Evolutionary conservation across 2,329 filamentous ascomycete species (phyloP), one percentile per base, ranked within the genome.

Genomic region (Ophiocordyceps polyrhachis-furcata): DNA sequence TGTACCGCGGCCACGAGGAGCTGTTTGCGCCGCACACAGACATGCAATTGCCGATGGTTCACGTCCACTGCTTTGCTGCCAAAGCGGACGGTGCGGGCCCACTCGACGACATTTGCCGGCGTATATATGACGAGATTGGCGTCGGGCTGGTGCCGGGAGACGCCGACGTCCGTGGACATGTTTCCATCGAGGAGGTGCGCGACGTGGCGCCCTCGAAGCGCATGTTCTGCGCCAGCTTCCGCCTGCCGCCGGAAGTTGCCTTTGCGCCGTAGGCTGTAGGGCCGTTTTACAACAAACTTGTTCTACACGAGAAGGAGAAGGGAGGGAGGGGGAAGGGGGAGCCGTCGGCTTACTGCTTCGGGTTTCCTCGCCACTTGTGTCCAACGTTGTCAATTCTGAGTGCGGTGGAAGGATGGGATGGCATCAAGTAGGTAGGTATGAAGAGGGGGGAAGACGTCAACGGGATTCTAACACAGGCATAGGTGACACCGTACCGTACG

Each of bases 191-290:
- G 48, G 76, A 83, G 47, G 86, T 96, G 31, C 73, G 91, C 50
- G 79, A 93, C 52, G 91, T 98, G 45, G 84, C 87, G 47, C 91
- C 91, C 5, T 81, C 85, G 56, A 98, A 98, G 70, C 76, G 82
- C 57, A 95, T 95, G 88, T 96, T 89, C 62, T 96, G 91, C 61
- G 89, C 86, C 28, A 93, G 79, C 52, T 96, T 98, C 63, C 76
- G 87, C 49, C 58, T 98, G 48, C 91, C 91, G 2, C 63, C 68
- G 31, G 78, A 84, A 53, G 84, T 95, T 6, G 91, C 88, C 14
- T 95, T 94, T 65, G 70, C 73, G 21, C 50, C 63, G 8, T 38
- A 38, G 35, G 11, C 9, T 37, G 3, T 23, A 4, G 6, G 21
- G 6, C 4, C 21, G 21, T 23, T 23, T 23, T 37, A 28, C 25